These are phyloP conservation scores for Botrytis pseudocinerea DNA, from an alignment of 2,329 filamentous ascomycete species.

Conservation along the genomic window DNA sequence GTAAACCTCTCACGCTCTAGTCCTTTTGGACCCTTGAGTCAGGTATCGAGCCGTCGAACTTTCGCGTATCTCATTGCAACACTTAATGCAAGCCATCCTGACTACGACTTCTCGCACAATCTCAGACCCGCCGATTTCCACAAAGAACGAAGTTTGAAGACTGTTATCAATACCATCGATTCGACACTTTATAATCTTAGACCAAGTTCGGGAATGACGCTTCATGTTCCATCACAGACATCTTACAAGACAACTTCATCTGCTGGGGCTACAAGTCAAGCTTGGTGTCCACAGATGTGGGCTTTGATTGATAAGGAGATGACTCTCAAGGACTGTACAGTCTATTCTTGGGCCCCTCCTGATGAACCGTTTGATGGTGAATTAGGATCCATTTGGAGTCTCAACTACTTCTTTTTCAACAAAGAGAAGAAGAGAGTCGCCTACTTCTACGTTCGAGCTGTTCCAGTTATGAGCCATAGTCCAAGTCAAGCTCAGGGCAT, in stretches of 20 bases:
- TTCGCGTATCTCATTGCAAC: conserved; percentile 97
- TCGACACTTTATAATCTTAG: conserved; percentile 84
- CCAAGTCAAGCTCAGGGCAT: conserved; percentile 48
- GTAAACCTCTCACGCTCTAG: conserved; percentile 82
- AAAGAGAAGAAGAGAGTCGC: conserved; percentile 87
- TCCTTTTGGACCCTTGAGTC: conserved; percentile 86
- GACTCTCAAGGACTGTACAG: conserved; percentile 81
- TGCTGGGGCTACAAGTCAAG: conserved; percentile 51
- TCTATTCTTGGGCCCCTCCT: conserved; percentile 86
- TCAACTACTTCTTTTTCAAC: conserved; percentile 98
- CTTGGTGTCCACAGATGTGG: conserved; percentile 93
- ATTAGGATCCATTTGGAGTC: conserved; percentile 89
- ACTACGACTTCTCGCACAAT: conserved; percentile 96
- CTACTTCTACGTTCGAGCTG: conserved; percentile 89
- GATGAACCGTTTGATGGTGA: conserved; percentile 91
- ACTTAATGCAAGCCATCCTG: conserved; percentile 89
- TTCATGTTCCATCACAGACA: conserved; percentile 43
- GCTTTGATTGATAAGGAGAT: conserved; percentile 91
- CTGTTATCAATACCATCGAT: conserved; percentile 85
- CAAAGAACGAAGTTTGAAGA: conserved; percentile 74
- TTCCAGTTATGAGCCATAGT: conserved; percentile 71
- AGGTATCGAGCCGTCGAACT: conserved; percentile 83
- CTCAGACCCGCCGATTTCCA: conserved; percentile 88
- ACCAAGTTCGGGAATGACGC: conserved; percentile 54
- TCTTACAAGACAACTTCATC: conserved; percentile 43